Base-by-base conservation (phyloP, 2,329 filamentous ascomycete genomes). In the Aspergillus sp. region DNA sequence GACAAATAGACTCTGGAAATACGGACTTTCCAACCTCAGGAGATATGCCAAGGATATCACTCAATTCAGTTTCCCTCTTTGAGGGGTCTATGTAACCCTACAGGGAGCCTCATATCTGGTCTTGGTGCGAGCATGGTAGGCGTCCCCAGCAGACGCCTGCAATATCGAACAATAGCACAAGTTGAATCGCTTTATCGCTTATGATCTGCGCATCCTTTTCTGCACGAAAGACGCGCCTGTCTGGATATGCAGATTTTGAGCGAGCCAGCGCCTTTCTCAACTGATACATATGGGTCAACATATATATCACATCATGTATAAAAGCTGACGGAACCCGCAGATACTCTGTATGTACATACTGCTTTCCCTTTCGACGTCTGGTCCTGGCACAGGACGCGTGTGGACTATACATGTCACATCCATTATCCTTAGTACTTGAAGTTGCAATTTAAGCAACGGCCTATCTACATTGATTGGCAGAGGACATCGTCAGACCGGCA, bases 401-500 rank as follows among this genome's bases (percentile, higher is more conserved):
- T 25, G 34, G 34, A 25, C n/a, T n/a, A 25, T 57, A 57, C 47
- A 46, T 34, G 41, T 58, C 55, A 58, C 48, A 58, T 58, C 38
- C 23, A 6, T 23, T 23, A 28, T 28, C 6, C 4, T 28, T 28
- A 1, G 4, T 28, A 19, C 15, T 30, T 28, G 22, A 8, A 13
- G 17, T 23, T 51, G 7, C 25, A 43, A 17, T 25, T 9, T 11
- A 19, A 25, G 25, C 23, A 7, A 25, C 8, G 7, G 54, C 46
- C 23, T 3, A 25, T 48, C 4, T 25, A 48, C 8, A 19, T 9
- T 4, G 46, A 9, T 28, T 22, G 19, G 13, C 9, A 28, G 31
- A 47, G 43, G 19, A 51, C 47, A 50, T 15, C 13, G 11, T 8
- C 19, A 30, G 22, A 43, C 43, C 28, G 9, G 38, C 28, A 38